A percentile compares a stretch with the other conserved stretches of the same genome.
Evolutionary conservation across 768 basidiomycete genomes (phyloP).

Genomic region (Rubroboletus pulcherrimus): DNA sequence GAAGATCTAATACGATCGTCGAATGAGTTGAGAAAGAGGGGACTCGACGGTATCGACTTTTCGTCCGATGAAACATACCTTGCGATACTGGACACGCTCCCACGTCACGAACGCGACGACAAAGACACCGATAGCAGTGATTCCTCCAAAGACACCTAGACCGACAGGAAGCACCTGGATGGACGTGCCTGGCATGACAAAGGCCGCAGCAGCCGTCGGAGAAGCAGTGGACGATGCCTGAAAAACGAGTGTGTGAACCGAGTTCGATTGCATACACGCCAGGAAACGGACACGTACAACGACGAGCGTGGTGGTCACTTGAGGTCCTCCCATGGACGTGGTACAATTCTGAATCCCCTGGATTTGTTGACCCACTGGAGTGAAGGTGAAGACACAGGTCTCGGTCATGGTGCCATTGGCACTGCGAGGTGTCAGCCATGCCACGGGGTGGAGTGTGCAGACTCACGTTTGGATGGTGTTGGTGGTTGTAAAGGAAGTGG

Average conservation of each 20-base stretch:
- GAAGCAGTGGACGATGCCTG: constrained; percentile 29
- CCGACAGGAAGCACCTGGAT: constrained; percentile 78
- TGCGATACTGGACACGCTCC: constrained; percentile 84
- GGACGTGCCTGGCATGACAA: constrained; percentile 68
- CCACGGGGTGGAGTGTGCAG: no score
- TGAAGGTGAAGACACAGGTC: constrained; percentile 58
- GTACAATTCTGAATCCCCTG: constrained; percentile 54
- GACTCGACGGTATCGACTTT: background rate
- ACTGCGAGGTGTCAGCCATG: constrained; percentile 27
- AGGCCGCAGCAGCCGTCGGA: constrained; percentile 35
- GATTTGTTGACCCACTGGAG: constrained; percentile 49
- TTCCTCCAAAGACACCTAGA: constrained; percentile 78
- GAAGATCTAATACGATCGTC: constrained; percentile 51
- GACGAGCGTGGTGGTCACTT: constrained; percentile 9
- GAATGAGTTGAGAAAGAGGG: background rate
- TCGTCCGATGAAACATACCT: constrained; percentile 40
- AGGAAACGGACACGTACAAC: constrained; percentile 3
- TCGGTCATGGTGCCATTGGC: constrained; percentile 48
- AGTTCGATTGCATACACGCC: background rate
- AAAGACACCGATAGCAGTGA: constrained; percentile 78
- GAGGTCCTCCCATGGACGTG: constrained; percentile 27
- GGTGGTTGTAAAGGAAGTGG: constrained; percentile 37
- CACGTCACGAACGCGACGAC: constrained; percentile 83
- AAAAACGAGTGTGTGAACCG: background rate
- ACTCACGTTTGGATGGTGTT: constrained; percentile 41